Evolutionary conservation across 108 stramenopile species (phyloP).

Genomic region (Chaetoceros muelleri): DNA sequence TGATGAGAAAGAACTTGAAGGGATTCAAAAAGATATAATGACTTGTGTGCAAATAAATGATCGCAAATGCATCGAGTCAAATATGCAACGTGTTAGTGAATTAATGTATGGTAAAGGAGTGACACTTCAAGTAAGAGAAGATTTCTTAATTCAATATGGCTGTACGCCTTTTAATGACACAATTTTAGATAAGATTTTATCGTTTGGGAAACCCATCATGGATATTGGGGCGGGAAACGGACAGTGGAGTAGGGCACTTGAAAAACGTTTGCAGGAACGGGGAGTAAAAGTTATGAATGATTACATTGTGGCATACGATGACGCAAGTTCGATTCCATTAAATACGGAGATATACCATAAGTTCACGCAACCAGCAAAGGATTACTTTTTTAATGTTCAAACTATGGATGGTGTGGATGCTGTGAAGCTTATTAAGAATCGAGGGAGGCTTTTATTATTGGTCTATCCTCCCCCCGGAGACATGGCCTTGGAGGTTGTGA

Average conservation of each 20-base stretch:
- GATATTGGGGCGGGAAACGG: constrained; percentile 82
- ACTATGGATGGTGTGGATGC: constrained; percentile 24
- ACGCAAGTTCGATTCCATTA: constrained; percentile 48
- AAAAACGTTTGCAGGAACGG: constrained; percentile 17
- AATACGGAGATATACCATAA: constrained; percentile 56
- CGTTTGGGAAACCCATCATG: constrained; percentile 18
- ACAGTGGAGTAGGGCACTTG: constrained; percentile 63
- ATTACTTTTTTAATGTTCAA: constrained; percentile 60
- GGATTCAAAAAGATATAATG: constrained; percentile 22
- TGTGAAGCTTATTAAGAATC: constrained; percentile 18
- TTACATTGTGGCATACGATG: constrained; percentile 63
- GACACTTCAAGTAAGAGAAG: constrained; percentile 56
- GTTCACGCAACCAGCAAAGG: constrained; percentile 51
- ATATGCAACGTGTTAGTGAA: constrained; percentile 24
- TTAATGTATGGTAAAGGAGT: constrained; percentile 62
- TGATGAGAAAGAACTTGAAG: constrained; percentile 35
- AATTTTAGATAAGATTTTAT: constrained; percentile 23
- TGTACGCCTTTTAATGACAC: constrained; percentile 64
- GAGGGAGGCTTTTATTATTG: constrained; percentile 58
- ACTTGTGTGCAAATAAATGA: constrained; percentile 19
- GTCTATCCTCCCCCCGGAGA: constrained; percentile 70
- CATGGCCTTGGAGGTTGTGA: constrained; percentile 56
- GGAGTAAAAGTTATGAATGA: constrained; percentile 13
- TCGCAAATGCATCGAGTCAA: constrained; percentile 22
- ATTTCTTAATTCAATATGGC: constrained; percentile 63